Conservation (phyloP, 1,284 basidiomycete species). For the Testicularia cyperi region DNA sequence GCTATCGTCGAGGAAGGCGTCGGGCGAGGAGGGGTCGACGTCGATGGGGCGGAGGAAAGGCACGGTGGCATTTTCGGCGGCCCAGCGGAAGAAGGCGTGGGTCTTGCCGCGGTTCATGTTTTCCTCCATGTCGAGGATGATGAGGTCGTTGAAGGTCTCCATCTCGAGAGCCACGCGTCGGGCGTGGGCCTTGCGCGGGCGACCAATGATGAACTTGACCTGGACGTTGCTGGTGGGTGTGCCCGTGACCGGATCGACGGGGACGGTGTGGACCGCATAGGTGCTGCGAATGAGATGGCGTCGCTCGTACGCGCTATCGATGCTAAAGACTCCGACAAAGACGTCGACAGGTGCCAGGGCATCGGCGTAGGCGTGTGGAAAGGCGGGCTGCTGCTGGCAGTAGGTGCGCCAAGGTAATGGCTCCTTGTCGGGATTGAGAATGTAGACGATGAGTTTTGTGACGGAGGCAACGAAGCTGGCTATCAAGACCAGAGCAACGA, state of each 20-base stretch:
- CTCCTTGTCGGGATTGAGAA: conserved; percentile 93
- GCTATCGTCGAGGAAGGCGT: background rate
- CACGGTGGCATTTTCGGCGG: conserved; percentile 85
- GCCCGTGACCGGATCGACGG: conserved; percentile 55
- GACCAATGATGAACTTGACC: conserved; percentile 87
- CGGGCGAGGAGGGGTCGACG: conserved; percentile 1
- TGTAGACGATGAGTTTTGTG: conserved; percentile 70
- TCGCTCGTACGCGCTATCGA: conserved; percentile 75
- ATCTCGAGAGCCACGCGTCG: conserved; percentile 81
- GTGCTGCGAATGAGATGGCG: conserved; percentile 86
- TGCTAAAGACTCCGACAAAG: conserved; percentile 86
- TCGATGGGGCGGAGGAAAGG: conserved; percentile 64
- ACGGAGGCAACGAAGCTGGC: conserved; percentile 44
- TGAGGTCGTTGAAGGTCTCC: conserved; percentile 87
- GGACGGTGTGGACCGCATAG: conserved; percentile 73
- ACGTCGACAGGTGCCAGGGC: conserved; percentile 81
- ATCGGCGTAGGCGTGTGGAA: conserved; percentile 64
- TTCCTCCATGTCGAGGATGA: conserved; percentile 79
- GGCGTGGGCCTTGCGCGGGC: conserved; percentile 77
- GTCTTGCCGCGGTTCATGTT: conserved; percentile 92
- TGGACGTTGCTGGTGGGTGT: conserved; percentile 69
- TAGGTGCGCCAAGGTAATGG: conserved; percentile 90
- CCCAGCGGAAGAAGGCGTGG: conserved; percentile 80
- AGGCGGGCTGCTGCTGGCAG: conserved; percentile 68
- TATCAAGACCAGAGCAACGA: conserved; percentile 41